Evolutionary conservation across 768 basidiomycete species (phyloP), one percentile per base, ranked within the genome.

Genomic region (Agrocybe pediades): DNA sequence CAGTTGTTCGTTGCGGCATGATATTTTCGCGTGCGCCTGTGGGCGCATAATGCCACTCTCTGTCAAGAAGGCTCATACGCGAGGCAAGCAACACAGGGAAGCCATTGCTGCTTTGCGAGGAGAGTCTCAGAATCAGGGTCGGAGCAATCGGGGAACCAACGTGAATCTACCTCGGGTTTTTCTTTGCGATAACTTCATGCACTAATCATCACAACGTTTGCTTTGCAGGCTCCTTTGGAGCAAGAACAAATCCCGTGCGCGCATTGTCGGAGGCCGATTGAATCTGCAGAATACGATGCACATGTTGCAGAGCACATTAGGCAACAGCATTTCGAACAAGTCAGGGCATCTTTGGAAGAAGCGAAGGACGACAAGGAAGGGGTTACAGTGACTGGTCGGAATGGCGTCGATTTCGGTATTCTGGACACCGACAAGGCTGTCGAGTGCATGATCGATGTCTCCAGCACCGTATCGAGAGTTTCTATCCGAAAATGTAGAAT

Each of bases 351-450:
- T 17, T 62, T 77, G 7, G 75, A 71, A 5, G 70, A 71, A 27
- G 74, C 80, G 0, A 73, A 76, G 41, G 67, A 69, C 25, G 78
- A 84, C 61, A 82, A 80, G 51, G 67, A 78, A 30, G 79, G 75
- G 1, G 65, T 82, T 11, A 64, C 61, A 6, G 75, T 85, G 23
- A 70, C 64, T 40, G 65, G 64, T 23, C 62, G 71, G 25, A 68
- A 66, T 5, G 79, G 74, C 1, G 40, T 83, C 6, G 70, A 83
- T 64, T 81, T 83, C 57, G 81, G 76, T 3, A 64, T 83, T 40
- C 55, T 83, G 20, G 74, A 75, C 17, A 52, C 61, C 6, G 66
- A 65, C 9, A 62, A 55, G 9, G 36, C 67, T 26, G 68, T 70
- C n/a, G 70, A 70, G 42, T 45, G 64, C 24, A 55, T 47, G 8